Evolutionary conservation across 306 rosid species (phyloP).

Genomic region (Boehmeria nivea): DNA sequence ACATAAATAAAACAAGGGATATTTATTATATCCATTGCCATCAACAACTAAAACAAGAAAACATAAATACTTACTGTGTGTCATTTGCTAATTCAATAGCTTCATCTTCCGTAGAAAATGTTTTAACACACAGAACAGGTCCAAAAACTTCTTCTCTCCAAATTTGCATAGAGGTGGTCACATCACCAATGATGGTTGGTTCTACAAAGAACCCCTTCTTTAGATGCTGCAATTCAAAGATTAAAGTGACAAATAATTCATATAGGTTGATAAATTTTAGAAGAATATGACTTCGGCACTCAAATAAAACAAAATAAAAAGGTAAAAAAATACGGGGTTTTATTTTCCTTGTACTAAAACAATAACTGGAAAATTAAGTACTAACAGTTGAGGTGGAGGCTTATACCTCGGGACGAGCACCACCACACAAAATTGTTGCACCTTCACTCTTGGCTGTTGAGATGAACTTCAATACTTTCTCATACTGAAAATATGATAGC

Average conservation of each 20-base stretch:
- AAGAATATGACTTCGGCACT: too few relatives aligned
- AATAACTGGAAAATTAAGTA: too few relatives aligned
- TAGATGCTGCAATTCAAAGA: conserved; percentile 63
- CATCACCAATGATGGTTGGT: conserved; percentile 74
- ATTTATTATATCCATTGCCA: neutral
- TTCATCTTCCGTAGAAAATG: conserved; percentile 84
- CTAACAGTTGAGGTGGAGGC: neutral
- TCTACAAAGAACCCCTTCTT: conserved; percentile 77
- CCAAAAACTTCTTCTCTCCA: conserved; percentile 98
- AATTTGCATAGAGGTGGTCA: conserved; percentile 88
- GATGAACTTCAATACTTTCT: conserved; percentile 71
- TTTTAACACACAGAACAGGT: conserved; percentile 92
- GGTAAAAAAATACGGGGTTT: neutral
- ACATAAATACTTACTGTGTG: conserved; percentile 45
- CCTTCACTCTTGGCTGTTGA: conserved; percentile 89
- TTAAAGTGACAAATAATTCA: neutral
- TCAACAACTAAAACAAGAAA: too few relatives aligned
- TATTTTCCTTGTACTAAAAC: too few relatives aligned
- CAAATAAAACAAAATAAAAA: neutral
- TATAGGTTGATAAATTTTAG: too few relatives aligned
- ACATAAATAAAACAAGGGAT: too few relatives aligned
- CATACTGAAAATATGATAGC: conserved; percentile 55
- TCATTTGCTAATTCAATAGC: conserved; percentile 89
- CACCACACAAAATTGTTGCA: conserved; percentile 79
- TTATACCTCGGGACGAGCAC: conserved; percentile 86